Percentiles rank a stretch among this genome's conserved stretches.
Evolutionary conservation across 2,329 filamentous ascomycete species (phyloP).

Genomic region (Nigrospora osmanthi): DNA sequence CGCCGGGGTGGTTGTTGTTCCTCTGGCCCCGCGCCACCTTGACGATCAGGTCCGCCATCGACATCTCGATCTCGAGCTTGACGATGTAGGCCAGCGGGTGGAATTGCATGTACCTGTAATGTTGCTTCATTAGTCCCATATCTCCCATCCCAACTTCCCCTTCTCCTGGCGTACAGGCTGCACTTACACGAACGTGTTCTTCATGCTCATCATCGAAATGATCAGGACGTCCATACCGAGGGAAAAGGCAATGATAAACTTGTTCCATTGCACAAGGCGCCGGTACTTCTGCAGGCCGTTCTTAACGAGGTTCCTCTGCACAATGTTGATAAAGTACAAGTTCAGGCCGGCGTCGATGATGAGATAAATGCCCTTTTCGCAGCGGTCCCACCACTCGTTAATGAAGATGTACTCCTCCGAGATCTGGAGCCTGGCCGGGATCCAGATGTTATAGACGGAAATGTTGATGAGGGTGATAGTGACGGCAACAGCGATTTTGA

Average conservation of each 20-base stretch:
- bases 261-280: constrained; percentile 35
- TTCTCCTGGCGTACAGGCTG: background rate
- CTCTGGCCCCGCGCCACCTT: constrained; percentile 16
- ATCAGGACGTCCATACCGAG: constrained; percentile 33
- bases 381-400: constrained; percentile 43
- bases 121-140: too few species aligned
- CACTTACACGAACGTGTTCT: constrained; percentile 31
- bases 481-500: constrained; percentile 36
- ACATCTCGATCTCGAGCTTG: constrained; percentile 46
- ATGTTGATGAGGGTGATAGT: constrained; percentile 41
- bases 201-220: constrained; percentile 35
- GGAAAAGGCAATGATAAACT: constrained; percentile 34
- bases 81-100: constrained; percentile 44
- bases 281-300: constrained; percentile 41
- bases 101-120: constrained; percentile 34
- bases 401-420: constrained; percentile 29
- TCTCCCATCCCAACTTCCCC: background rate
- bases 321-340: constrained; percentile 38
- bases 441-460: constrained; percentile 45
- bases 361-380: constrained; percentile 42
- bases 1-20: background rate
- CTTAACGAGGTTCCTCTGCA: constrained; percentile 33
- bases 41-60: constrained; percentile 42
- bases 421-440: constrained; percentile 38
- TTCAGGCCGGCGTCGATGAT: constrained; percentile 40